Evolutionary conservation across 2,329 filamentous ascomycete genomes (phyloP).

Genomic region (Claviceps capensis): DNA sequence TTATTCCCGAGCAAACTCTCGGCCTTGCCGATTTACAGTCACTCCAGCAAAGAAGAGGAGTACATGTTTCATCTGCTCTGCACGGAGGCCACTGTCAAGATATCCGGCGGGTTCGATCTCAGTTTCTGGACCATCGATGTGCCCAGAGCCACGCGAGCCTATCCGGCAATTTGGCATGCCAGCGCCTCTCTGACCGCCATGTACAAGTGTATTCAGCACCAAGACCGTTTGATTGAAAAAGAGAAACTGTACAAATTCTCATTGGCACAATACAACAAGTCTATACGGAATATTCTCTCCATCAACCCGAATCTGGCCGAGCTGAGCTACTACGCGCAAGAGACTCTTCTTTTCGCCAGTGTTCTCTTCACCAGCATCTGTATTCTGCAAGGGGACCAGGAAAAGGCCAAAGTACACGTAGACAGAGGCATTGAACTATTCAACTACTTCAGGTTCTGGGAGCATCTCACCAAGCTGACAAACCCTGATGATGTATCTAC

Average conservation of each 20-base stretch:
- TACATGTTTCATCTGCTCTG: conserved; percentile 8
- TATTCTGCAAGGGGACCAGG: conserved; percentile 6
- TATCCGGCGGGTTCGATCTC: conserved; percentile 5
- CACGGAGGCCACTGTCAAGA: conserved; percentile 1
- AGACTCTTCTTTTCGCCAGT: conserved; percentile 8
- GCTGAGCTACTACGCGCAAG: conserved; percentile 3
- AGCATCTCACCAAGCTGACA: not conserved
- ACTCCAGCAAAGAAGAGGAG: conserved; percentile 3
- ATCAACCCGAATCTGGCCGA: not conserved
- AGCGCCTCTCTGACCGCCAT: conserved; percentile 2
- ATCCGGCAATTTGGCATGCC: conserved; percentile 6
- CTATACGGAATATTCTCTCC: conserved; percentile 5
- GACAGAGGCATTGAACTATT: conserved; percentile 6
- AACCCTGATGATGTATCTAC: not conserved
- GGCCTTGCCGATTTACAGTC: not conserved
- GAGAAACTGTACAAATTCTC: conserved; percentile 6
- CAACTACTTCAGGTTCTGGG: conserved; percentile 7
- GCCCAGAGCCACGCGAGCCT: conserved; percentile 2
- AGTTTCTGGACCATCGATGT: conserved; percentile 5
- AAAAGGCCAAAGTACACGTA: conserved; percentile 7
- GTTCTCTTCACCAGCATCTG: conserved; percentile 7
- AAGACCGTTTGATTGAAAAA: conserved; percentile 13
- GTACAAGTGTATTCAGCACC: conserved; percentile 12
- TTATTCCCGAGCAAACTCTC: not conserved
- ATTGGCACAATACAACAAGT: conserved; percentile 7